Percentiles rank a stretch among this genome's conserved stretches.
These are phyloP conservation scores for Iberis amara DNA, from an alignment of 441 rosid genomes.

Conservation along the genomic window DNA sequence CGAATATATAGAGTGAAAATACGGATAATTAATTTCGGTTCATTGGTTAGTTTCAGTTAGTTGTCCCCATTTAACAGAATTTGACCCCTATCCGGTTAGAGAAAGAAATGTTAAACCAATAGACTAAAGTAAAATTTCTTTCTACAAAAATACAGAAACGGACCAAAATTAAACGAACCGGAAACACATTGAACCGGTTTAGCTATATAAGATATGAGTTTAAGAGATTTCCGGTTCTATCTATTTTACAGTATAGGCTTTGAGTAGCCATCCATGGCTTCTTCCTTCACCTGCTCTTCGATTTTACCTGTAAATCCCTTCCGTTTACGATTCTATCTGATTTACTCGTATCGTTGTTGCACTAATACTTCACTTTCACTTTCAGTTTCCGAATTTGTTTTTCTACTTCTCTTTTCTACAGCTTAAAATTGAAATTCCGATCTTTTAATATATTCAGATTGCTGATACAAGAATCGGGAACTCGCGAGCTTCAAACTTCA, in stretches of 20 bases:
- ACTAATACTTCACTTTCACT: too few relatives aligned
- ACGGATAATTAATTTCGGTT: too few relatives aligned
- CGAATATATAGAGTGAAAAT: too few relatives aligned
- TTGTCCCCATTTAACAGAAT: too few relatives aligned
- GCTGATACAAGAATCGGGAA: conserved; percentile 19
- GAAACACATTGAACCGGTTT: neutral
- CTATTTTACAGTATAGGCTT: neutral
- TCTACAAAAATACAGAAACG: too few relatives aligned
- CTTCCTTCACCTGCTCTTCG: conserved; percentile 29
- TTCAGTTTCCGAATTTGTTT: too few relatives aligned
- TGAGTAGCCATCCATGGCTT: conserved; percentile 28
- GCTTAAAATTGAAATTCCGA: neutral
- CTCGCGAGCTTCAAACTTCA: conserved; percentile 17
- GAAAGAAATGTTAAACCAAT: too few relatives aligned
- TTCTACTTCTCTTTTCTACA: too few relatives aligned
- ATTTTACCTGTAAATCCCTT: conserved; percentile 22
- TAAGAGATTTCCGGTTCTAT: conserved; percentile 16
- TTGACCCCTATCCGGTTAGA: too few relatives aligned
- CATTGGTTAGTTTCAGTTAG: too few relatives aligned
- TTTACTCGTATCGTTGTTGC: neutral
- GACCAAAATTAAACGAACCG: conserved; percentile 2
- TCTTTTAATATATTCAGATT: conserved; percentile 28
- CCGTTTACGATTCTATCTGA: neutral
- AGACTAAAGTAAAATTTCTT: too few relatives aligned
- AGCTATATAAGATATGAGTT: neutral